These are phyloP conservation scores for Annulohypoxylon nitens DNA, from an alignment of 495 filamentous ascomycete genomes.

Conservation along the genomic window DNA sequence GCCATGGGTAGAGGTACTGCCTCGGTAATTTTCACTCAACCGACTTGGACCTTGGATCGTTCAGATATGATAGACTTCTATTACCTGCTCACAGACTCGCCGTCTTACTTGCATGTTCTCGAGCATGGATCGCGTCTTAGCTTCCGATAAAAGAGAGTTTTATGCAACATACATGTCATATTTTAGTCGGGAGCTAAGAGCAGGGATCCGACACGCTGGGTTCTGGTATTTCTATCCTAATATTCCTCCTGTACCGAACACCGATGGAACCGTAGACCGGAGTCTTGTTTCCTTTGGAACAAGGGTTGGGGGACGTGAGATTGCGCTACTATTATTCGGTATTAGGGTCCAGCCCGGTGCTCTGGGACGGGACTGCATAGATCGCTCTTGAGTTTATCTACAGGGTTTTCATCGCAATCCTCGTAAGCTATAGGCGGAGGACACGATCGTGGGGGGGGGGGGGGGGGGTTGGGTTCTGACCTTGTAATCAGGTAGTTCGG, in stretches of 20 bases:
- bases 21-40: conserved; percentile 5
- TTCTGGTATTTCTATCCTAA: background rate
- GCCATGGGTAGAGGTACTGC: background rate
- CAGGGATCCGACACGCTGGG: conserved; percentile 4
- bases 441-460: background rate
- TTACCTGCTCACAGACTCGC: conserved; percentile 1
- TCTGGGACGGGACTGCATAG: background rate
- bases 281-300: background rate
- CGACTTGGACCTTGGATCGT: background rate
- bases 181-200: conserved; percentile 15
- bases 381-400: conserved; percentile 4
- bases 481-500: background rate
- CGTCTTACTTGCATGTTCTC: conserved; percentile 23
- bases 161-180: conserved; percentile 16
- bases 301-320: background rate
- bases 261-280: background rate
- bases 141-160: conserved; percentile 28
- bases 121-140: conserved; percentile 23
- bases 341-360: background rate
- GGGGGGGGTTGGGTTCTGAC: background rate
- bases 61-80: conserved; percentile 10
- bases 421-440: background rate
- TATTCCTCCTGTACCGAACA: background rate
- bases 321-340: conserved; percentile 10
- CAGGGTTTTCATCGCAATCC: background rate